phyloP scores from a whole-genome alignment of 345 rosid species.

The Syzygium aqueum region DNA sequence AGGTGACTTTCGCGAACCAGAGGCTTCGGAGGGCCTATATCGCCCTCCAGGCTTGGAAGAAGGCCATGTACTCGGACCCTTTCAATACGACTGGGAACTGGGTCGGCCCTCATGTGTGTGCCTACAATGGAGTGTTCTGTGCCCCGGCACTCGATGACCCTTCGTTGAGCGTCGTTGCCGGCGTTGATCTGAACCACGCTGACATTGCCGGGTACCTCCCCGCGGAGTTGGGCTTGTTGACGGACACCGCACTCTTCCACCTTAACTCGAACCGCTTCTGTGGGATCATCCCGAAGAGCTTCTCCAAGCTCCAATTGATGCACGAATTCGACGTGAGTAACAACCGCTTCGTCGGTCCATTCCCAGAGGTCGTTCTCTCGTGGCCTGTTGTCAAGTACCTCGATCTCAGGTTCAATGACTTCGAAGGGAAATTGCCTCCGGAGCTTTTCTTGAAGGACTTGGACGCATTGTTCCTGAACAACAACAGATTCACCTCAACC shows the following conservation, averaged over 20 bases:
- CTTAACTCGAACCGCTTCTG: slow-evolving; percentile 73
- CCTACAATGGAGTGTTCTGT: slow-evolving; percentile 65
- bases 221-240: slow-evolving; percentile 49
- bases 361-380: slow-evolving; percentile 40
- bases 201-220: slow-evolving; percentile 86
- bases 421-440: slow-evolving; percentile 61
- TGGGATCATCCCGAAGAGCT: slow-evolving; percentile 59
- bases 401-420: slow-evolving; percentile 63
- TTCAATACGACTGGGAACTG: slow-evolving; percentile 57
- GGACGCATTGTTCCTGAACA: slow-evolving; percentile 68
- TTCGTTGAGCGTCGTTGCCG: slow-evolving; percentile 40
- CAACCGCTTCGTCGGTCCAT: slow-evolving; percentile 73
- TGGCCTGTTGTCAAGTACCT: slow-evolving; percentile 51
- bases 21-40: slow-evolving; percentile 60
- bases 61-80: slow-evolving; percentile 71
- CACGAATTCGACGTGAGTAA: slow-evolving; percentile 78
- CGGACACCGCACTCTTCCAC: slow-evolving; percentile 57
- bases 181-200: slow-evolving; percentile 63
- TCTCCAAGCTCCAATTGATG: slow-evolving; percentile 41
- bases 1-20: slow-evolving; percentile 29
- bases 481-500: slow-evolving; percentile 55
- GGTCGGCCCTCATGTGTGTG: slow-evolving; percentile 61
- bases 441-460: slow-evolving; percentile 36
- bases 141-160: slow-evolving; percentile 55
- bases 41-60: slow-evolving; percentile 72